Evolutionary conservation across 345 rosid genomes (phyloP).

Genomic region (Lumnitzera littorea): DNA sequence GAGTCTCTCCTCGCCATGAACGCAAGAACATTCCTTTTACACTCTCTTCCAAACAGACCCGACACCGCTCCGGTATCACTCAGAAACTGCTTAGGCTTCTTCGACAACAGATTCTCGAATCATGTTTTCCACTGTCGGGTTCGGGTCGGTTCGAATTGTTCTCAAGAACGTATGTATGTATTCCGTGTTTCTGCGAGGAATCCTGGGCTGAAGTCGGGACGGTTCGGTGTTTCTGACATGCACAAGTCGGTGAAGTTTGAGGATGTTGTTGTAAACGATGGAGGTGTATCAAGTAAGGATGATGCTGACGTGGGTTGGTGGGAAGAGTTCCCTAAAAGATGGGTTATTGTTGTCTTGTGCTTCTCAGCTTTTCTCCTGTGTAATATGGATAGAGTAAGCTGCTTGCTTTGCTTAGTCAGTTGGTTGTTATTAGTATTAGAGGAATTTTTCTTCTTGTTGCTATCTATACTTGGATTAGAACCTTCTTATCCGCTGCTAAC

Average conservation of each 20-base stretch:
- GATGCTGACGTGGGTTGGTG: conserved; percentile 53
- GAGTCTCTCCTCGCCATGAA: conserved; percentile 53
- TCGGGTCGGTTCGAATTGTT: conserved; percentile 12
- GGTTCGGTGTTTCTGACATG: conserved; percentile 18
- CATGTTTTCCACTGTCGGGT: conserved; percentile 6
- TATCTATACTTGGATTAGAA: no score
- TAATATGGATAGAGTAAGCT: conserved; percentile 84
- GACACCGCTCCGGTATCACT: conserved; percentile 13
- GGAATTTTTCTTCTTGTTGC: neutral
- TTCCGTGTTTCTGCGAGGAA: conserved; percentile 41
- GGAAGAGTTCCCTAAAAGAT: conserved; percentile 85
- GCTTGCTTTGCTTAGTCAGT: neutral
- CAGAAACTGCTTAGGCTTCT: conserved; percentile 7
- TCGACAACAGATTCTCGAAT: conserved; percentile 8
- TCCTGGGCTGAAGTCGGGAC: conserved; percentile 32
- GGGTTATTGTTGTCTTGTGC: conserved; percentile 80
- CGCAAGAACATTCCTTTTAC: conserved; percentile 37
- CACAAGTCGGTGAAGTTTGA: conserved; percentile 26
- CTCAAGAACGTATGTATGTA: conserved; percentile 13
- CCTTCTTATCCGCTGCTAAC: no score
- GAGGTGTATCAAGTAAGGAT: conserved; percentile 17
- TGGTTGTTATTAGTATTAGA: neutral
- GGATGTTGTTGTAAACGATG: conserved; percentile 16
- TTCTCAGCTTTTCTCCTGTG: conserved; percentile 84
- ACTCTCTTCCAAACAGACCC: conserved; percentile 24